Percentiles rank a stretch among this genome's conserved stretches.
These are phyloP conservation scores for Globisporangium rhizosaccharum DNA, from an alignment of 352 stramenopile genomes.

Conservation along the genomic window DNA sequence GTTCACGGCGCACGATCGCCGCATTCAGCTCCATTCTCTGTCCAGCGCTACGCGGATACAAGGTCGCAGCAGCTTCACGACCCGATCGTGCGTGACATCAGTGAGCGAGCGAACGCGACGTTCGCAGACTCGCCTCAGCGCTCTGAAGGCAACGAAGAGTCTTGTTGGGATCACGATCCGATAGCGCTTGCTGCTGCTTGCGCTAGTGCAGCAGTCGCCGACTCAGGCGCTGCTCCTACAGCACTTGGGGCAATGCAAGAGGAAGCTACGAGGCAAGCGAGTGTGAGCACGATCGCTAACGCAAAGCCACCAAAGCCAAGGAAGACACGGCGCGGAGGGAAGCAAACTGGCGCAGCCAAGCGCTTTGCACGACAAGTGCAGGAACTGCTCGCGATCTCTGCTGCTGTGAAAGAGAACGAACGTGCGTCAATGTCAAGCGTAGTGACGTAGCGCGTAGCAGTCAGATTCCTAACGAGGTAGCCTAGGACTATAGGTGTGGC, in stretches of 20 bases:
- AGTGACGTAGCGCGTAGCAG: no score
- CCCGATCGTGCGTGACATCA: no score
- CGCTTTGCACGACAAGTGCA: slow-evolving; percentile 7
- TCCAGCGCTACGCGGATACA: not conserved
- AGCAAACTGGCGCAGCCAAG: not conserved
- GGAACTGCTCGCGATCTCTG: slow-evolving; percentile 8
- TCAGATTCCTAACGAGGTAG: no score
- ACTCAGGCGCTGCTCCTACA: not conserved
- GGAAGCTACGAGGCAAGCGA: not conserved
- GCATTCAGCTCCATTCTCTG: not conserved
- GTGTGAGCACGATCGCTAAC: not conserved
- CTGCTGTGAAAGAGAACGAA: slow-evolving; percentile 1
- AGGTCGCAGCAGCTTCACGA: not conserved
- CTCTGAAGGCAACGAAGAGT: no score
- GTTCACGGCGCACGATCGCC: not conserved
- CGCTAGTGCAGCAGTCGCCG: no score
- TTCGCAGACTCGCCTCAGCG: no score
- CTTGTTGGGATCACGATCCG: not conserved
- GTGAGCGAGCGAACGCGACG: no score
- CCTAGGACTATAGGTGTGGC: no score
- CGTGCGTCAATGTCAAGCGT: slow-evolving; percentile 7
- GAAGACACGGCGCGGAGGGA: not conserved
- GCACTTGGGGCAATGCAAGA: not conserved
- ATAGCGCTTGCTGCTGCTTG: not conserved
- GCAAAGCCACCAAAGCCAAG: not conserved